Evolutionary conservation across 2,329 filamentous ascomycete species (phyloP).

Genomic region (Claviceps sp.): DNA sequence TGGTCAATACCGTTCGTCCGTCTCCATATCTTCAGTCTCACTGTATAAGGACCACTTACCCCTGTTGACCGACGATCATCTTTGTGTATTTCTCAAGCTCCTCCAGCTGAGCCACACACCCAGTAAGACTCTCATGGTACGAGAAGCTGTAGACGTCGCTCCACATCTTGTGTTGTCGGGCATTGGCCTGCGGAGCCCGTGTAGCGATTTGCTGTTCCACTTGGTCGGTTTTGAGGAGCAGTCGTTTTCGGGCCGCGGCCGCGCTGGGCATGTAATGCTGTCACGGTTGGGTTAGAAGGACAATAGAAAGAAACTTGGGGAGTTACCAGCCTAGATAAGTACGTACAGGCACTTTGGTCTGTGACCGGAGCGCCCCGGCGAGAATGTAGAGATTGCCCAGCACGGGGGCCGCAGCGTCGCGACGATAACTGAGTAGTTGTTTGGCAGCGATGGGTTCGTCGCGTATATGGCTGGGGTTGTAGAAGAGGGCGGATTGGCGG

Average conservation of each 20-base stretch:
- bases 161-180: slow-evolving; percentile 32
- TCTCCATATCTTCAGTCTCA: neutral
- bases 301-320: neutral
- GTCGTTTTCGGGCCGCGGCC: slow-evolving; percentile 35
- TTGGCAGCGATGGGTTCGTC: slow-evolving; percentile 35
- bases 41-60: slow-evolving; percentile 15
- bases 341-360: slow-evolving; percentile 34
- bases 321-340: too few species aligned
- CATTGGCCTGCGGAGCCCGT: slow-evolving; percentile 10
- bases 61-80: slow-evolving; percentile 42
- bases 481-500: slow-evolving; percentile 43
- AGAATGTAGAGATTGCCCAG: slow-evolving; percentile 45
- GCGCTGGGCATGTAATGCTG: slow-evolving; percentile 43
- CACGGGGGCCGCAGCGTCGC: slow-evolving; percentile 44
- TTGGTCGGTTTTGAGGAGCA: slow-evolving; percentile 36
- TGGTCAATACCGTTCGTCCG: neutral
- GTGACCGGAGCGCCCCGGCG: slow-evolving; percentile 38
- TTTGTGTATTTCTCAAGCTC: slow-evolving; percentile 43
- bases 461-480: slow-evolving; percentile 38
- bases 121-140: slow-evolving; percentile 39
- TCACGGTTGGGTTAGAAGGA: neutral
- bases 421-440: slow-evolving; percentile 34
- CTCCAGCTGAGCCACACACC: slow-evolving; percentile 40
- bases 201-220: slow-evolving; percentile 26
- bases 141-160: slow-evolving; percentile 43